A percentile compares a stretch with the other conserved stretches of the same genome.
Conservation (phyloP, 345 rosid species). For the Lenwebbia sp. region DNA sequence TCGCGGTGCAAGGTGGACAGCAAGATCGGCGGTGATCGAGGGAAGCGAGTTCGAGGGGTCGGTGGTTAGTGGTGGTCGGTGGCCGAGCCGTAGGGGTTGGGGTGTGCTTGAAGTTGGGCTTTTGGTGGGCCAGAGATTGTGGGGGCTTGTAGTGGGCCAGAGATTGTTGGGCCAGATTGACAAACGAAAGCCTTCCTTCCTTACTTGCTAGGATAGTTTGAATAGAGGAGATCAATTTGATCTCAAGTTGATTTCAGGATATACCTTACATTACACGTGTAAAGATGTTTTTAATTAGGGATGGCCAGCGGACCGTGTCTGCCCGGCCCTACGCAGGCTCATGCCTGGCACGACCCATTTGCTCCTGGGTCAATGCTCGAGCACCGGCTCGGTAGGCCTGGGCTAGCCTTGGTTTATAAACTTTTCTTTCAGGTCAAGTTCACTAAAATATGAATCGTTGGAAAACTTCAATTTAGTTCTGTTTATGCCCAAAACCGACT, state of each 20-base stretch:
- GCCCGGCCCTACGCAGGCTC: background rate
- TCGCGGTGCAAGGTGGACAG: background rate
- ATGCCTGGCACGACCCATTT: background rate
- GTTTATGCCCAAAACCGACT: background rate
- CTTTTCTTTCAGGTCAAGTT: background rate
- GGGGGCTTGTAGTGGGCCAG: background rate
- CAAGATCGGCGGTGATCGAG: background rate
- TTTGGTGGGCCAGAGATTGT: background rate
- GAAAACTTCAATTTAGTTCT: accelerated
- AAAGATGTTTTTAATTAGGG: background rate
- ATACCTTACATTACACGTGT: background rate
- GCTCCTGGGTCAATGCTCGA: background rate
- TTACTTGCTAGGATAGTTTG: background rate
- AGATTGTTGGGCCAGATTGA: background rate
- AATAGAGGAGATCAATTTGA: background rate
- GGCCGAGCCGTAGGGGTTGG: background rate
- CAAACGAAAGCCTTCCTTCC: background rate
- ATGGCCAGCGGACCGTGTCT: background rate
- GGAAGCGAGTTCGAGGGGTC: background rate
- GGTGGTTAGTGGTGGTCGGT: background rate
- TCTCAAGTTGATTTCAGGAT: background rate
- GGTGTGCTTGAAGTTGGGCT: background rate
- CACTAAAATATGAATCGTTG: background rate
- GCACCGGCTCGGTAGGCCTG: background rate
- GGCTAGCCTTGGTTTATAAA: background rate